Evolutionary conservation across 176 grass and related monocot species (phyloP).

Genomic region (Eragrostis curvula): DNA sequence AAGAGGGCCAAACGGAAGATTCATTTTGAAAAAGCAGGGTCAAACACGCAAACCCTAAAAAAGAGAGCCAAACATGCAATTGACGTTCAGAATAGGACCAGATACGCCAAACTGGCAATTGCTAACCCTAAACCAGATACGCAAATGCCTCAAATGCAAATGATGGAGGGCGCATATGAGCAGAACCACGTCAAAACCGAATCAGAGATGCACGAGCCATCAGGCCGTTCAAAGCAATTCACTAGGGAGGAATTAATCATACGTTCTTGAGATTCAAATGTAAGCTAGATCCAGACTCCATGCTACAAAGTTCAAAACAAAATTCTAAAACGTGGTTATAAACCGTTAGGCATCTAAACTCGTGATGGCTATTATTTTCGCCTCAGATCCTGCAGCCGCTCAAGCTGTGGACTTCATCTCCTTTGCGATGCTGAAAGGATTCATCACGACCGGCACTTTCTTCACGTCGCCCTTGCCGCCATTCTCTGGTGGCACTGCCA

Average conservation of each 20-base stretch:
- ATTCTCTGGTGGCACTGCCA: background rate
- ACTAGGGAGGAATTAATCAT: background rate
- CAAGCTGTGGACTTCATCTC: constrained; percentile 41
- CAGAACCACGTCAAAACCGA: too few species aligned
- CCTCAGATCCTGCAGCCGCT: background rate
- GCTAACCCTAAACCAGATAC: too few species aligned
- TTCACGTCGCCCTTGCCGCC: background rate
- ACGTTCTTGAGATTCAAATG: background rate
- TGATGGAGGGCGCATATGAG: too few species aligned
- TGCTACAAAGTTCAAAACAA: background rate
- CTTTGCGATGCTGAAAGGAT: background rate
- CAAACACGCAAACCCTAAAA: too few species aligned
- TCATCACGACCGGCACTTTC: background rate
- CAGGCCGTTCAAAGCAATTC: background rate
- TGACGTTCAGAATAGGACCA: too few species aligned
- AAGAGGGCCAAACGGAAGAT: too few species aligned
- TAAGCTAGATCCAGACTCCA: background rate
- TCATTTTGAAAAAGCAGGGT: too few species aligned
- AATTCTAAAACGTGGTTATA: background rate
- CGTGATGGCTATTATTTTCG: background rate
- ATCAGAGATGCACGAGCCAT: too few species aligned
- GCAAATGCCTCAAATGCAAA: too few species aligned
- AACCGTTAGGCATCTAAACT: constrained; percentile 19
- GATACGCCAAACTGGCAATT: too few species aligned
- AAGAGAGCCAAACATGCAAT: too few species aligned